These are phyloP conservation scores for California macrophylla DNA, from an alignment of 441 rosid species.

Conservation along the genomic window DNA sequence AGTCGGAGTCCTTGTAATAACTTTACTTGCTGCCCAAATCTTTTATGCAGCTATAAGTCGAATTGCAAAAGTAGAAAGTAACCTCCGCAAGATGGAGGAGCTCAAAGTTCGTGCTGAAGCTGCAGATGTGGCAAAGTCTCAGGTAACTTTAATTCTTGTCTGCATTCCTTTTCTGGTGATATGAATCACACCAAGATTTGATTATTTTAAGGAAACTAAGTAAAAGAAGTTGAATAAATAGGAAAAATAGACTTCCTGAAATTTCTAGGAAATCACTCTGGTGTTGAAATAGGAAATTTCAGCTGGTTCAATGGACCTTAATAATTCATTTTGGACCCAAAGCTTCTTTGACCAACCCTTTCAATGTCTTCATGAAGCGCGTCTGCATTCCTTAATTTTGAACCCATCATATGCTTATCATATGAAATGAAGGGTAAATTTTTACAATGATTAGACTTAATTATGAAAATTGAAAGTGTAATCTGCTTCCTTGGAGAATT, in stretches of 20 bases:
- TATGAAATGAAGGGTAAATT: conserved; percentile 1
- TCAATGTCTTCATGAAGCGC: no score
- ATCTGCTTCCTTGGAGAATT: conserved; percentile 9
- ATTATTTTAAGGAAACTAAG: not conserved
- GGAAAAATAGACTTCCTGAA: no score
- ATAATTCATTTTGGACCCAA: no score
- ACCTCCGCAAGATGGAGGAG: conserved; percentile 55
- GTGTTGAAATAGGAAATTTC: no score
- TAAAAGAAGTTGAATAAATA: not conserved
- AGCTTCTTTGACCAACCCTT: no score
- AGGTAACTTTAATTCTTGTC: conserved; percentile 33
- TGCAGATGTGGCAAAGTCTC: conserved; percentile 96
- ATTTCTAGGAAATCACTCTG: no score
- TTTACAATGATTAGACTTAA: not conserved
- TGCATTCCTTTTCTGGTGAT: not conserved
- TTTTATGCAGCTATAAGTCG: conserved; percentile 64
- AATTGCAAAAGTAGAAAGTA: conserved; percentile 69
- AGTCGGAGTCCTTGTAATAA: conserved; percentile 48
- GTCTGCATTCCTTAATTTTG: no score
- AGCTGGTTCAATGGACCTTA: no score
- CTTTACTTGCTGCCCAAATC: conserved; percentile 67
- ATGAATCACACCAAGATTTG: not conserved
- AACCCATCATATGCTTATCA: no score
- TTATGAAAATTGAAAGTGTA: not conserved
- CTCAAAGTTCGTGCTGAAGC: conserved; percentile 94